Evolutionary conservation across 2,329 filamentous ascomycete species (phyloP).

Genomic region (Fusarium sp.): DNA sequence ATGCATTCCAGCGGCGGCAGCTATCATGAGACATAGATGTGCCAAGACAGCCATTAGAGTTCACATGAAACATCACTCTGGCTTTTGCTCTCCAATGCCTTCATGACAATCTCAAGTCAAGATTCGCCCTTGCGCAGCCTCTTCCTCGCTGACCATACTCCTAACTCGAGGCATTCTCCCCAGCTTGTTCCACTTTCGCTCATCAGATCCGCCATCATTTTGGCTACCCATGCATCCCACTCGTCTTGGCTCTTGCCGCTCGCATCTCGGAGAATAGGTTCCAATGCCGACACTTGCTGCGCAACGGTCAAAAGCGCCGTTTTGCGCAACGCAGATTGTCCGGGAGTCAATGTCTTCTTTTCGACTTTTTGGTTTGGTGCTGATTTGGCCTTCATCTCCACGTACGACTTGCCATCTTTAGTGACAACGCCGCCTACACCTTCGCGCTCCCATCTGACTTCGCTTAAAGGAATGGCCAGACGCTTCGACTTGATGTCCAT

Average conservation of each 20-base stretch:
- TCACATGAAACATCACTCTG: conserved; percentile 25
- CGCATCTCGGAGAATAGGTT: conserved; percentile 82
- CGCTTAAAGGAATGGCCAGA: conserved; percentile 86
- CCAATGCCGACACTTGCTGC: conserved; percentile 85
- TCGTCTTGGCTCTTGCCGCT: conserved; percentile 91
- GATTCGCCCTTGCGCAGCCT: conserved; percentile 18
- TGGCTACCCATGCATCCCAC: conserved; percentile 90
- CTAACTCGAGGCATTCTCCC: conserved; percentile 87
- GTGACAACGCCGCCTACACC: conserved; percentile 72
- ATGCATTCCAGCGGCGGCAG: conserved; percentile 22
- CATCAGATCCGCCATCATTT: conserved; percentile 86
- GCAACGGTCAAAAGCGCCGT: conserved; percentile 86
- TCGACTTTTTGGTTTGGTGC: conserved; percentile 51
- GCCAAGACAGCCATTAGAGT: conserved; percentile 8
- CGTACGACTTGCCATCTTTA: conserved; percentile 70
- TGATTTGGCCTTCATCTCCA: conserved; percentile 64
- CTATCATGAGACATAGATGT: conserved; percentile 28
- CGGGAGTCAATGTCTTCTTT: conserved; percentile 68
- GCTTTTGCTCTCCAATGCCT: conserved; percentile 21
- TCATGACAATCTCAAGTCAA: conserved; percentile 19
- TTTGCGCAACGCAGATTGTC: conserved; percentile 78
- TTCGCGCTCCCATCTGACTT: conserved; percentile 88
- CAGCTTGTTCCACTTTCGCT: conserved; percentile 81
- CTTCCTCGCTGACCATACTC: conserved; percentile 92
- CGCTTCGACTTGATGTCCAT: conserved; percentile 77